phyloP scores from a whole-genome alignment of 2,329 filamentous ascomycete species.

The Lecanicillium sp. region DNA sequence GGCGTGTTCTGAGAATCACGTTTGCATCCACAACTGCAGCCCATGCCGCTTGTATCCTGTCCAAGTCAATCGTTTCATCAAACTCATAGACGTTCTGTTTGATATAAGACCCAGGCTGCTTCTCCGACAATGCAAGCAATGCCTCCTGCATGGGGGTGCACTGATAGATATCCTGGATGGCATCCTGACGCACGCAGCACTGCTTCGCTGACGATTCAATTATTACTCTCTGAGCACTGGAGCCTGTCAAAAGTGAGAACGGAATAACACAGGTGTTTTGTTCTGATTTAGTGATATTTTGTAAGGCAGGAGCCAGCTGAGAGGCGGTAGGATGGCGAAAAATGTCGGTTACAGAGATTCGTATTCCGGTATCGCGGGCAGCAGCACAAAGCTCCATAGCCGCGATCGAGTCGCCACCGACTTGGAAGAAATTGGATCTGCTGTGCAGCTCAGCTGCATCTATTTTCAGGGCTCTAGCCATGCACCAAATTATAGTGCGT shows the following conservation, averaged over 20 bases:
- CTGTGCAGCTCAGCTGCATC: too few relatives aligned
- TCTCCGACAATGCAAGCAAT: conserved; percentile 2
- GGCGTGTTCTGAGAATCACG: conserved; percentile 3
- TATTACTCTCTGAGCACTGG: too few relatives aligned
- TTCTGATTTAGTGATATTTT: conserved; percentile 15
- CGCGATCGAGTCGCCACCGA: conserved; percentile 36
- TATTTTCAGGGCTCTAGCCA: too few relatives aligned
- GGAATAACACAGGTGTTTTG: background rate
- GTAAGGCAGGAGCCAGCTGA: conserved; percentile 18
- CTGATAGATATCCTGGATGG: conserved; percentile 2
- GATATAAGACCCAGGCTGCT: conserved; percentile 4
- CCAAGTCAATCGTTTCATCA: background rate
- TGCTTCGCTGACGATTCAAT: background rate
- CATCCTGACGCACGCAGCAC: background rate
- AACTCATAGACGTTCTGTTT: conserved; percentile 2
- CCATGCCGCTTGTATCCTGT: conserved; percentile 1
- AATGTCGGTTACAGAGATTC: conserved; percentile 24
- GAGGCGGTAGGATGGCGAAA: too few relatives aligned
- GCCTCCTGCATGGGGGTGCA: conserved; percentile 5
- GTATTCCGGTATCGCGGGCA: conserved; percentile 20
- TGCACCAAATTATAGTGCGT: too few relatives aligned
- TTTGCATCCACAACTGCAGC: conserved; percentile 1
- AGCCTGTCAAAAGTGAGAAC: conserved; percentile 4
- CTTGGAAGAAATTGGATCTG: conserved; percentile 28
- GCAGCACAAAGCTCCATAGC: conserved; percentile 35